Evolutionary conservation across 179 eudicot species (phyloP).

Genomic region (Silene coronaria): DNA sequence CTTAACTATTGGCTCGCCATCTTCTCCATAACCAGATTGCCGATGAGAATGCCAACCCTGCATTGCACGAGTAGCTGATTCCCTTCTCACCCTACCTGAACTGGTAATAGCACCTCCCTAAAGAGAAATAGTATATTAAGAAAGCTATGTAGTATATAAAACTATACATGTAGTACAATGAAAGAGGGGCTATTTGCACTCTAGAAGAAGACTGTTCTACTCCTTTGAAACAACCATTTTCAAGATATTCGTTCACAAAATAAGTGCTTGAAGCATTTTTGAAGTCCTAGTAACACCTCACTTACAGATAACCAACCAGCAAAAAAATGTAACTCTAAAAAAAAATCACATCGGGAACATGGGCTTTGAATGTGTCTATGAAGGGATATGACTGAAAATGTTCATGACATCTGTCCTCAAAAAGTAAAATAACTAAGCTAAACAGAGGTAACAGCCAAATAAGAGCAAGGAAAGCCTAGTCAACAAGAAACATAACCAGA

Average conservation of each 20-base stretch:
- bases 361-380: not conserved
- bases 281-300: too few relatives aligned
- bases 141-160: not conserved
- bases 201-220: not conserved
- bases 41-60: conserved; percentile 95
- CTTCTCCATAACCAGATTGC: conserved; percentile 59
- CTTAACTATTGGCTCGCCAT: conserved; percentile 51
- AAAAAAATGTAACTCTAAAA: not conserved
- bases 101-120: conserved; percentile 58
- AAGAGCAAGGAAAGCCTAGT: not conserved
- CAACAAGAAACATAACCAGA: too few relatives aligned
- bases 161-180: not conserved
- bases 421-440: not conserved
- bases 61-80: conserved; percentile 96
- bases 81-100: conserved; percentile 79
- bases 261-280: too few relatives aligned
- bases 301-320: not conserved
- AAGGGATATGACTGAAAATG: not conserved
- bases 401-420: not conserved
- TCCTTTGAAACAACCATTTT: not conserved
- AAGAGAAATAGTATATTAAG: conserved; percentile 4
- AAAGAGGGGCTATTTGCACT: not conserved
- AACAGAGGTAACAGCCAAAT: not conserved
- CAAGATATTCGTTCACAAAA: not conserved
- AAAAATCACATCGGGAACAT: not conserved